Conservation (phyloP, 495 filamentous ascomycete species). For the Mycothermus thermophilus region DNA sequence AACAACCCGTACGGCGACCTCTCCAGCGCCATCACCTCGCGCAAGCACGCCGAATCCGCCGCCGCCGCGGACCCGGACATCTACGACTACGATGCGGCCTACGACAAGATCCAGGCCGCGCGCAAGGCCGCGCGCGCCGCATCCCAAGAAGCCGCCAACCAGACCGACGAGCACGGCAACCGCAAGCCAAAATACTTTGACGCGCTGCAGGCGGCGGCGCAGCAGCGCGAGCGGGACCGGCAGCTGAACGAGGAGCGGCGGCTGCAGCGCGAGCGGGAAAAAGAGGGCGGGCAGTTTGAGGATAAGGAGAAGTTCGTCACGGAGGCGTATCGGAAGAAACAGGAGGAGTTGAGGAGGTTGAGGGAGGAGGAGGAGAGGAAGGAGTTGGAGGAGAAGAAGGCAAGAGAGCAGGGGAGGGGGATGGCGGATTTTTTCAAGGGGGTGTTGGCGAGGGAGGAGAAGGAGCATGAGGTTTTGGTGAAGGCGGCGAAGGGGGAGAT, state of each 20-base stretch:
- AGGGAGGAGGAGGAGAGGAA: constrained; percentile 64
- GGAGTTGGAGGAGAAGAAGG: constrained; percentile 54
- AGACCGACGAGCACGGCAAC: constrained; percentile 27
- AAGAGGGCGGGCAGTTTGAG: constrained; percentile 83
- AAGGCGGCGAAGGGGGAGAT: constrained; percentile 46
- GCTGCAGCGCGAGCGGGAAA: constrained; percentile 74
- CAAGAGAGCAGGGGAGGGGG: constrained; percentile 53
- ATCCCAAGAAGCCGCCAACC: constrained; percentile 11
- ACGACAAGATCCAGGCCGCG: constrained; percentile 47
- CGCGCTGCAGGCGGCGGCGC: constrained; percentile 63
- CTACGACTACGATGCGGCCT: constrained; percentile 65
- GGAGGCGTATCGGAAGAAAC: constrained; percentile 85
- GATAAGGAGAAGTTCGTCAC: constrained; percentile 98
- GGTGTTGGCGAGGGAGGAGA: constrained; percentile 63
- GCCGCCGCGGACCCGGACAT: constrained; percentile 48
- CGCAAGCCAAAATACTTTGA: constrained; percentile 73
- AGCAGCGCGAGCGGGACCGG: constrained; percentile 77
- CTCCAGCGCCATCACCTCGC: constrained; percentile 39
- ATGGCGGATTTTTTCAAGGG: constrained; percentile 81
- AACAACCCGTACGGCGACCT: constrained; percentile 37
- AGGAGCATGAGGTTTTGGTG: constrained; percentile 58
- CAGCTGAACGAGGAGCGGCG: constrained; percentile 77
- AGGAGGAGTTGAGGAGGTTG: constrained; percentile 62
- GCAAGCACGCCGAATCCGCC: constrained; percentile 43
- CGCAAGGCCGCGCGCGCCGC: constrained; percentile 8